phyloP scores from a whole-genome alignment of 352 stramenopile species.

The Globisporangium heterothallicum region DNA sequence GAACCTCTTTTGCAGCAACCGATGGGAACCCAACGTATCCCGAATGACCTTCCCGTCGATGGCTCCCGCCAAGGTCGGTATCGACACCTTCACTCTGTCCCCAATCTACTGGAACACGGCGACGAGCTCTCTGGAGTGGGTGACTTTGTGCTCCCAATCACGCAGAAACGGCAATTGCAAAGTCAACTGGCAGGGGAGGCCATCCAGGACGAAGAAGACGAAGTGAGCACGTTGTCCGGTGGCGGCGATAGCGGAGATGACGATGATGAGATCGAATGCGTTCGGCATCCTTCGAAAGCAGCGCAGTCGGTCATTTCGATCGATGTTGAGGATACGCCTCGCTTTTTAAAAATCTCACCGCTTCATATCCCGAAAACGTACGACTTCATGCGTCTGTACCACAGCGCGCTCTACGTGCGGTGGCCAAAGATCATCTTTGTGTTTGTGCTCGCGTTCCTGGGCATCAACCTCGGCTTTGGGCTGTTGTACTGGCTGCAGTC shows the following conservation, averaged over 20 bases:
- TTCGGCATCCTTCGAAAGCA: neutral
- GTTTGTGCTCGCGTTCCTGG: constrained; percentile 66
- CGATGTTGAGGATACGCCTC: constrained; percentile 75
- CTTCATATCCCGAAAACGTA: constrained; percentile 79
- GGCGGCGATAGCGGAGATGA: constrained; percentile 13
- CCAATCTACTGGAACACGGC: constrained; percentile 9
- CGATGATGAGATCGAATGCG: constrained; percentile 13
- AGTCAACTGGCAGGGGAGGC: constrained; percentile 32
- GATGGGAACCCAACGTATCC: constrained; percentile 46
- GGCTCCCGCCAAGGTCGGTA: neutral
- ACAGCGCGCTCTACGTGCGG: constrained; percentile 62
- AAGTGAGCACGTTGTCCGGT: constrained; percentile 12
- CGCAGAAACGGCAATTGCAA: constrained; percentile 38
- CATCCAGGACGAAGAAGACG: constrained; percentile 22
- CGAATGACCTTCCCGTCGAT: neutral
- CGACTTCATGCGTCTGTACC: constrained; percentile 76
- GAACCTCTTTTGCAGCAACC: constrained; percentile 63
- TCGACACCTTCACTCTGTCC: neutral
- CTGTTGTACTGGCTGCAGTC: constrained; percentile 55
- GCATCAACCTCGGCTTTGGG: constrained; percentile 58
- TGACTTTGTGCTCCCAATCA: constrained; percentile 21
- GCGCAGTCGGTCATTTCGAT: constrained; percentile 46
- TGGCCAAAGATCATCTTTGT: constrained; percentile 70
- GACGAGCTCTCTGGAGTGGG: neutral
- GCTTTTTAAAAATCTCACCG: constrained; percentile 63